Evolutionary conservation across 495 filamentous ascomycete species (phyloP).

Genomic region (Penicillium dipodomyicola): DNA sequence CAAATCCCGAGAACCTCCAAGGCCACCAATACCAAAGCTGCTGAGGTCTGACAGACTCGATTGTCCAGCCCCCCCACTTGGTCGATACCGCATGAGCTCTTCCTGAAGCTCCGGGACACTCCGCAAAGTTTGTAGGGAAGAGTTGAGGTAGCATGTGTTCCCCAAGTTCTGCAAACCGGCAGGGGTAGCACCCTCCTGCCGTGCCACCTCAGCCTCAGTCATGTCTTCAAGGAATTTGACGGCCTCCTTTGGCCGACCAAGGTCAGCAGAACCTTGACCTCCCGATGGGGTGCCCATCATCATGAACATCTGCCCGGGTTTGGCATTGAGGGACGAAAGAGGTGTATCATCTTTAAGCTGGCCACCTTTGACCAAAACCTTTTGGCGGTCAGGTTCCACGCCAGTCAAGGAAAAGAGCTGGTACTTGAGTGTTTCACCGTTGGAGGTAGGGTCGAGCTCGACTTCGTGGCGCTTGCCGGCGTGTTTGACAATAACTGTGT

Average conservation of each 20-base stretch:
- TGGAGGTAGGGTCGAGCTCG: slow-evolving; percentile 79
- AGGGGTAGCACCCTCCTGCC: slow-evolving; percentile 76
- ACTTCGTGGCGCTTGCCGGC: slow-evolving; percentile 91
- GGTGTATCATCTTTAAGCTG: slow-evolving; percentile 94
- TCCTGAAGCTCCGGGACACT: slow-evolving; percentile 89
- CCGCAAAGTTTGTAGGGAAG: slow-evolving; percentile 84
- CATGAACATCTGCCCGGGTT: slow-evolving; percentile 84
- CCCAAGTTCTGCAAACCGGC: slow-evolving; percentile 90
- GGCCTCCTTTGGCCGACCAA: slow-evolving; percentile 75
- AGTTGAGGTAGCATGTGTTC: slow-evolving; percentile 98
- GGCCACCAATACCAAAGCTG: slow-evolving; percentile 58
- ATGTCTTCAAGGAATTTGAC: slow-evolving; percentile 95
- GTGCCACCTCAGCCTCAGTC: slow-evolving; percentile 90
- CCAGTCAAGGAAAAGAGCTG: slow-evolving; percentile 93
- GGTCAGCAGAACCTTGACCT: slow-evolving; percentile 48
- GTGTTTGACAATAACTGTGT: slow-evolving; percentile 86
- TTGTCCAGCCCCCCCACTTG: slow-evolving; percentile 35
- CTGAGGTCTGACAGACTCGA: slow-evolving; percentile 50
- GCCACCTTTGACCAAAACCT: slow-evolving; percentile 89
- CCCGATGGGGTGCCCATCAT: slow-evolving; percentile 91
- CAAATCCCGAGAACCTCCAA: slow-evolving; percentile 65
- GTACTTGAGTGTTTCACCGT: slow-evolving; percentile 90
- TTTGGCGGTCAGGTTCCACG: slow-evolving; percentile 94
- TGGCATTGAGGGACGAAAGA: slow-evolving; percentile 77
- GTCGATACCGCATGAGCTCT: slow-evolving; percentile 67